Conservation (phyloP, 176 grass and related monocot species). For the Juncus effusus region DNA sequence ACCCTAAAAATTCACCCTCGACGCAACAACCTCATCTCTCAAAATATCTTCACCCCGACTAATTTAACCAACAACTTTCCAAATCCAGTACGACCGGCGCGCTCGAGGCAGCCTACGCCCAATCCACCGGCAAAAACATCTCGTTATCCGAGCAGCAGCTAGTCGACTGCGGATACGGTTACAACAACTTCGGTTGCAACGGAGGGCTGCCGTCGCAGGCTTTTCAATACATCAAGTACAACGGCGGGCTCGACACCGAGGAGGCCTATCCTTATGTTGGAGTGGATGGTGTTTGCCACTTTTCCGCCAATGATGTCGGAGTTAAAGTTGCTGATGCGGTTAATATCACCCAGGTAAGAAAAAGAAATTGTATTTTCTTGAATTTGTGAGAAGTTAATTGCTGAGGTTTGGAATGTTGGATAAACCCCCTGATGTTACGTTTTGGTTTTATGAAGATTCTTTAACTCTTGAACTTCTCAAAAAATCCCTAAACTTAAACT, state of each 20-base stretch:
- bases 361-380: too few relatives aligned
- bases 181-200: conserved; percentile 89
- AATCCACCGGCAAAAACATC: conserved; percentile 63
- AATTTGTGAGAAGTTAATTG: too few relatives aligned
- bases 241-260: conserved; percentile 87
- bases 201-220: conserved; percentile 94
- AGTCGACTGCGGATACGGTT: conserved; percentile 64
- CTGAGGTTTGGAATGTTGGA: too few relatives aligned
- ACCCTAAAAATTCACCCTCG: too few relatives aligned
- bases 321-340: conserved; percentile 68
- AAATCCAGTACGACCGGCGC: conserved; percentile 76
- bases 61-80: conserved; percentile 30
- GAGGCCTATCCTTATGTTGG: conserved; percentile 88
- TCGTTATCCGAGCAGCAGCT: conserved; percentile 98
- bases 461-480: neutral
- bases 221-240: conserved; percentile 94
- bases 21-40: too few relatives aligned
- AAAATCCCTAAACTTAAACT: too few relatives aligned
- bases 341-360: conserved; percentile 80
- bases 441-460: neutral
- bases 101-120: conserved; percentile 92
- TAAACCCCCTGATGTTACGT: neutral
- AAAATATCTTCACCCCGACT: neutral
- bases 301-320: conserved; percentile 44
- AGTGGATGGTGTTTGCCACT: conserved; percentile 71